Evolutionary conservation across 176 grass and related monocot genomes (phyloP), one percentile per base, ranked within the genome.

Genomic region (Paspalum notatum): DNA sequence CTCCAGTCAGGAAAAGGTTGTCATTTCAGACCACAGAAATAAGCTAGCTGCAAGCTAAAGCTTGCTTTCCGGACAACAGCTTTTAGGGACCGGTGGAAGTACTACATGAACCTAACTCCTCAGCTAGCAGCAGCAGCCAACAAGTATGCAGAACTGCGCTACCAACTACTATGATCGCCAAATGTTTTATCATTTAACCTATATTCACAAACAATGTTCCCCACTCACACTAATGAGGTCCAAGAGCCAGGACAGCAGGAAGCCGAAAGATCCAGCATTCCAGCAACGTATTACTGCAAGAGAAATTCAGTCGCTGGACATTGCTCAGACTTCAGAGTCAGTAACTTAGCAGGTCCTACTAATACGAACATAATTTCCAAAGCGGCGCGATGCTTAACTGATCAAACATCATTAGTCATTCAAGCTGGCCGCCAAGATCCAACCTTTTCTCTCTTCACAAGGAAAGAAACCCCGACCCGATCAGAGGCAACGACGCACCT

Each of bases 401-500:
- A n/a, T n/a, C n/a, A 66, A 67, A 40, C 15, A 50, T 75, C 62
- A n/a, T 75, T 51, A n/a, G 58, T 61, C 10, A 9, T 54, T 46
- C 57, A 3, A 72, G 38, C 57, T 54, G 11, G 66, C 12, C 8
- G 17, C 53, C 8, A 16, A 85, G 78, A 89, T 85, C 78, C 72
- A 72, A 6, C 41, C 65, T 74, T 74, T 54, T 45, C 5, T 1
- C 15, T 21, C 20, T 48, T 1, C 24, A 1, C 4, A 41, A 48
- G 6, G 40, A 7, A 32, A 14, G 20, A 62, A 63, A 18, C 12
- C 18, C 24, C 52, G 8, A 40, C 1, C 42, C 14, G 9, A 84
- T 13, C 18, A 49, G 56, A 49, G 56, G 26, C 20, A 9, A 39
- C 7, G 16, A 16, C 10, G n/a, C 46, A 98, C 92, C 92, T 88